Base-by-base conservation (phyloP, 805 yeast species). In the Ogataea nakhonphanomensis region DNA sequence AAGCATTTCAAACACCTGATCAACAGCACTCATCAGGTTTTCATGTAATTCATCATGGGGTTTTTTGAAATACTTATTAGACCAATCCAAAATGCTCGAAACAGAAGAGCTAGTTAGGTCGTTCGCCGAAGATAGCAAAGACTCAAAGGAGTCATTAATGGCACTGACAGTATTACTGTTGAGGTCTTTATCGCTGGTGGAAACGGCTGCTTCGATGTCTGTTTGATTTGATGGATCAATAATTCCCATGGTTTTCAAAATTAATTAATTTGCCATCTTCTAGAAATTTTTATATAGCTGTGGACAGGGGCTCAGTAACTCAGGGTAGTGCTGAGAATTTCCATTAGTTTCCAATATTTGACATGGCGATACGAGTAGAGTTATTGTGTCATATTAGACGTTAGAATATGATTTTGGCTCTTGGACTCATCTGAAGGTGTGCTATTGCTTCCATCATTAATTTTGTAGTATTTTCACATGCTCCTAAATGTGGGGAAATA, bases 51-150 rank as follows among this genome's bases (percentile, higher is more conserved):
- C 36, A 5, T 28, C 21, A 12, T 21, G 13, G 13, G 14, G 7
- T 4, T 28, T 29, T 5, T 25, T 33, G 24, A 24, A 27, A 14
- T 15, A 23, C 20, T 24, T 45, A 33, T 39, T 39, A 11, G 47
- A 45, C 47, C 45, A 44, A 13, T 39, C 45, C 12, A 45, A 14
- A 2, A 53, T 17, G 13, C 22, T 46, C 11, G 44, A 39, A 7
- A 52, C 30, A 4, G 57, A 52, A 3, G 47, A 17, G 1, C 50
- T 36, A n/a, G 57, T 46, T 8, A 48, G 8, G n/a, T 45, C 47
- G 25, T 51, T 51, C 1, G 55, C 44, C 1, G 48, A 31, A 2
- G 50, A 34, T 9, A 51, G 22, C 12, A 51, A 10, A 2, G 43
- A 34, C 25, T 42, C 47, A 7, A 49, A 15, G 2, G 44, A 41